Base-by-base conservation (phyloP, 805 yeast species). In the Ogataea salicorniae region DNA sequence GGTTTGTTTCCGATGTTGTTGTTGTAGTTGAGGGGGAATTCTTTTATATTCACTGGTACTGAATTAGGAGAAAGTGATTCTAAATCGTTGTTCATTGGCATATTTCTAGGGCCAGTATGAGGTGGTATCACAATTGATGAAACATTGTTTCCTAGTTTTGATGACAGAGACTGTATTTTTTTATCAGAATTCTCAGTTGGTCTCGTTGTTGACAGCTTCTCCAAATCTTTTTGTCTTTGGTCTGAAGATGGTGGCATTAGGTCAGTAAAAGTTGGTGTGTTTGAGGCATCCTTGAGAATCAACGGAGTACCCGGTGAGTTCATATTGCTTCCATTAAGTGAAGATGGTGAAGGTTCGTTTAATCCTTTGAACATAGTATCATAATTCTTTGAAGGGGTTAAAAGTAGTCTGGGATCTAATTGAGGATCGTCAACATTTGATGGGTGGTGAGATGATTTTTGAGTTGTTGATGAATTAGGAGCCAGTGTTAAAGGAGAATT, bases 301-400 rank as follows among this genome's bases (percentile, higher is more conserved):
- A 56, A 37, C 14, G 59, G 59, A 4, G 62, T 57, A 26, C 58
- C 61, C 13, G 60, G 62, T 15, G 60, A 52, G 40, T 52, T 51
- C 49, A 54, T 54, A 40, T 46, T 44, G 43, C 56, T 48, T 11
- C 45, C 48, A 5, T 34, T 34, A 17, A 50, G 3, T 23, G 40
- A 16, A 5, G 50, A 47, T 34, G 38, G 18, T 33, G 47, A 22
- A 37, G 49, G 45, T 34, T 42, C 44, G 23, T 36, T 48, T 34
- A 43, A 40, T 23, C 26, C n/a, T 16, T 40, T 48, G 39, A 56
- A 56, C 49, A 50, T 45, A 13, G 45, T 41, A 16, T 54, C 59
- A 23, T 56, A 53, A 36, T 48, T 37, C 35, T 55, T 53, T 1
- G 62, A 58, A 2, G 59, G 59, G 2, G 60, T 55, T 50, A 54